Evolutionary conservation across 129 eudicot genomes (phyloP), one percentile per base, ranked within the genome.

Genomic region (Smallanthus sonchifolius): DNA sequence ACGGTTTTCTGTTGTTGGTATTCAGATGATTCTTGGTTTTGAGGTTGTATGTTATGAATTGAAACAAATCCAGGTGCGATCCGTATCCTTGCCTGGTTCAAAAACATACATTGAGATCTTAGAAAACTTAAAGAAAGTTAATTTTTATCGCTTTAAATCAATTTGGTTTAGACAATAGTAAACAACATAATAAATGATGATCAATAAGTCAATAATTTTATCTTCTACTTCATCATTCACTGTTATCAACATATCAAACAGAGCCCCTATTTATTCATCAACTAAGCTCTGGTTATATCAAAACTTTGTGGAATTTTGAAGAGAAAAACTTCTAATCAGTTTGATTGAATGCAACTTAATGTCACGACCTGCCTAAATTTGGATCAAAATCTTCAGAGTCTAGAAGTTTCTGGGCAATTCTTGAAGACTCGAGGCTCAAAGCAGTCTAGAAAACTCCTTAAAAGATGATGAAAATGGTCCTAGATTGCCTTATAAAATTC

Each of bases 61-160:
- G 78, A 87, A 51, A 79, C 78, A 74, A 81, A 86, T 67, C 88
- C 98, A 13, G 99, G 89, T 52, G 83, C 88, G 2, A 90, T 81
- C 42, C 88, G 97, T 78, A 88, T 94, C 82, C 99, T 88, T 76
- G 99, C 99, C 99, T 94, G 86, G 13, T 24, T 24, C 30, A 24
- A 24, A 24, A 24, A 24, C 30, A 24, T 24, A 24, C 30, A 24
- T 1, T 24, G 30, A 0, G 60, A 52, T 52, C 60, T 52, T 17
- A 52, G 60, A 52, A 49, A 37, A 37, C 40, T 37, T 6, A 2
- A 37, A 37, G 40, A 37, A 37, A 37, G 40, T 0, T 6, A 3
- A 20, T 20, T 54, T 4, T 6, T 7, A 19, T 17, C 7, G 34
- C 6, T 20, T 20, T 0, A 55, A 16, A 52, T 52, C 59, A 52